Percentiles rank a stretch among this genome's conserved stretches.
Evolutionary conservation across 768 basidiomycete genomes (phyloP).

Genomic region (Termitomyces sp.): DNA sequence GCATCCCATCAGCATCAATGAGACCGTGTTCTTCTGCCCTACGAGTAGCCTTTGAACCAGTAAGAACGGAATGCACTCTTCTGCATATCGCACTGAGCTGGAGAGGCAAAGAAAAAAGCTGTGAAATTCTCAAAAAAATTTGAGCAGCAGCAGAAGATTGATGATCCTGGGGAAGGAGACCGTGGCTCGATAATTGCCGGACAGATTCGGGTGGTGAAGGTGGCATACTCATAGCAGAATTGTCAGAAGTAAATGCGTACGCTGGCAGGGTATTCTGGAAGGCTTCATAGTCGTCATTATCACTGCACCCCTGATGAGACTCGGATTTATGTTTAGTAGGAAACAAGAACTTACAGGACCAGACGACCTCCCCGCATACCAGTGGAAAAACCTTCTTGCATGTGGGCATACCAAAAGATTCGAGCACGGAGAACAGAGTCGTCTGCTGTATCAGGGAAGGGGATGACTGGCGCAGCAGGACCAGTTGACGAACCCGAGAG

Average conservation of each 20-base stretch:
- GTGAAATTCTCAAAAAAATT: slow-evolving; percentile 47
- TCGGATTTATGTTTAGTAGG: background rate
- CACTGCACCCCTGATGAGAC: slow-evolving; percentile 28
- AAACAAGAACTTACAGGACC: slow-evolving; percentile 50
- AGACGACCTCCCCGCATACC: slow-evolving; percentile 84
- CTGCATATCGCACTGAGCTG: slow-evolving; percentile 74
- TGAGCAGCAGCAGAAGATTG: slow-evolving; percentile 22
- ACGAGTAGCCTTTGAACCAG: slow-evolving; percentile 69
- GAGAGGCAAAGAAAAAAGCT: slow-evolving; percentile 64
- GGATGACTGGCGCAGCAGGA: slow-evolving; percentile 19
- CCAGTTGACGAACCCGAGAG: slow-evolving; percentile 31
- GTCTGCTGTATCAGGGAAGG: slow-evolving; percentile 46
- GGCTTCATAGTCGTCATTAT: slow-evolving; percentile 67
- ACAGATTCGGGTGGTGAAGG: slow-evolving; percentile 12
- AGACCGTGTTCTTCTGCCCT: slow-evolving; percentile 43
- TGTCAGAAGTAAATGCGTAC: slow-evolving; percentile 23
- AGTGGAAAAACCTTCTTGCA: slow-evolving; percentile 78
- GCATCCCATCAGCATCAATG: slow-evolving; percentile 59
- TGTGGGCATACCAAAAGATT: slow-evolving; percentile 86
- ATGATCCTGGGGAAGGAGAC: slow-evolving; percentile 4
- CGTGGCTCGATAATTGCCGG: slow-evolving; percentile 13
- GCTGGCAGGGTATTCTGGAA: slow-evolving; percentile 64
- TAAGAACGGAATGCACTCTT: slow-evolving; percentile 70
- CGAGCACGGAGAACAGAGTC: slow-evolving; percentile 66
- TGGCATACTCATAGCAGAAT: slow-evolving; percentile 6